Percentiles rank a stretch among this genome's conserved stretches.
Conservation (phyloP, 2,329 filamentous ascomycete genomes). For the Penicillium digitatum region DNA sequence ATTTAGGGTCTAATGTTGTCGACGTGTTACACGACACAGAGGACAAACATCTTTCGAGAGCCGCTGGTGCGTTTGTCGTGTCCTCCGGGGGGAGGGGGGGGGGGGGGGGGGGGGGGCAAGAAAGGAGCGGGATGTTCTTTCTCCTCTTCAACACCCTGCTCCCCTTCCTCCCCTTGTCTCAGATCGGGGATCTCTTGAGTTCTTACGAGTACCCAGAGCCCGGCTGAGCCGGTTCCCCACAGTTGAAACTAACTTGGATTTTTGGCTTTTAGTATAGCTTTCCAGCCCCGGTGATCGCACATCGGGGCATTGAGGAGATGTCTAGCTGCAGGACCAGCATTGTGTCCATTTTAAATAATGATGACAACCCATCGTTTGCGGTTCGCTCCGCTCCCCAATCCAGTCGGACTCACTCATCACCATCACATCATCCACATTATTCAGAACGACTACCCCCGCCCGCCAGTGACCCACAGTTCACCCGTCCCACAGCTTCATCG, state of each 20-base stretch:
- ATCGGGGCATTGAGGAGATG: slow-evolving; percentile 26
- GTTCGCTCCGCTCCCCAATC: slow-evolving; percentile 35
- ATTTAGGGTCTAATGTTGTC: slow-evolving; percentile 29
- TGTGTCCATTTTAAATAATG: slow-evolving; percentile 47
- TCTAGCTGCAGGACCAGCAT: slow-evolving; percentile 34
- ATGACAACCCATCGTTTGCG: slow-evolving; percentile 46
- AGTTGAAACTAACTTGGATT: slow-evolving; percentile 13
- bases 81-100: too few relatives aligned
- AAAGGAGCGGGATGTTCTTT: slow-evolving; percentile 8
- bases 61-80: slow-evolving; percentile 28
- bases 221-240: slow-evolving; percentile 3
- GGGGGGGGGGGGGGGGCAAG: too few relatives aligned
- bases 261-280: slow-evolving; percentile 17
- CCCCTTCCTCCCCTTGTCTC: neutral
- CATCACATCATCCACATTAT: slow-evolving; percentile 22
- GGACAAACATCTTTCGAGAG: slow-evolving; percentile 34
- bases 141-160: slow-evolving; percentile 8
- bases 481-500: slow-evolving; percentile 18
- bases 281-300: slow-evolving; percentile 15
- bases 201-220: slow-evolving; percentile 5
- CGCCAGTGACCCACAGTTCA: slow-evolving; percentile 19
- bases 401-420: slow-evolving; percentile 19
- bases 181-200: slow-evolving; percentile 4
- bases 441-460: slow-evolving; percentile 17
- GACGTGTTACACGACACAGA: slow-evolving; percentile 33